Evolutionary conservation across 1,139 yeast species (phyloP), one percentile per base, ranked within the genome.

Genomic region (Blastobotrys serpentis): DNA sequence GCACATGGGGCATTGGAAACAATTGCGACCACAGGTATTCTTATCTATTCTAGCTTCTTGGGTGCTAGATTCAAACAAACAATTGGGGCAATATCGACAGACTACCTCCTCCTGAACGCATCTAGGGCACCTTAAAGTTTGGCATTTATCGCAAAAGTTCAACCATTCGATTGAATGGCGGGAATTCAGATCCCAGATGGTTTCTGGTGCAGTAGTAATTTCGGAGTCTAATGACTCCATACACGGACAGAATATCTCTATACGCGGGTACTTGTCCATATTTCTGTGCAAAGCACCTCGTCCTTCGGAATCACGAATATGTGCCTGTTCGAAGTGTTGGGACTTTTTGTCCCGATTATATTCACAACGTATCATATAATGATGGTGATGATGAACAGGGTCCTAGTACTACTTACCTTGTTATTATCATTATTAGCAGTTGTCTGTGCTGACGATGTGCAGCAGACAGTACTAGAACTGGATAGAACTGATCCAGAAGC

Each of bases 1-100:
- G 49, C 67, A 63, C 16, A 42, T 25, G 0, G 67, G 67, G 41
- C 67, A 63, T 22, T 52, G 53, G 19, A 60, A 53, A 41, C 67
- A 63, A 46, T 56, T 57, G 25, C 67, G 49, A 40, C 52, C 50
- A 41, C 67, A 63, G 37, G 51, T 26, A 43, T 62, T 62, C 21
- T 59, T 50, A 8, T 47, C 51, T 2, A 53, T 46, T 26, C 53
- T 48, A 7, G 66, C 65, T 4, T 56, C 46, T 19, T 57, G 48
- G 1, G 61, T 51, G 1, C 64, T 56, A 8, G 59, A 63, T 45
- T 62, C 66, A 44, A 53, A 53, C 32, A 62, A 46, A 43, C 67
- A 63, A 21, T 52, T 48, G 7, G 66, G 66, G 42, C 67, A 63
- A 48, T 48, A 63, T 38, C 61, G 50, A 14, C 56, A 49, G 14